A percentile compares a stretch with the other conserved stretches of the same genome.
Evolutionary conservation across 1,139 yeast genomes (phyloP).

Genomic region (Geotrichum bryndzae): DNA sequence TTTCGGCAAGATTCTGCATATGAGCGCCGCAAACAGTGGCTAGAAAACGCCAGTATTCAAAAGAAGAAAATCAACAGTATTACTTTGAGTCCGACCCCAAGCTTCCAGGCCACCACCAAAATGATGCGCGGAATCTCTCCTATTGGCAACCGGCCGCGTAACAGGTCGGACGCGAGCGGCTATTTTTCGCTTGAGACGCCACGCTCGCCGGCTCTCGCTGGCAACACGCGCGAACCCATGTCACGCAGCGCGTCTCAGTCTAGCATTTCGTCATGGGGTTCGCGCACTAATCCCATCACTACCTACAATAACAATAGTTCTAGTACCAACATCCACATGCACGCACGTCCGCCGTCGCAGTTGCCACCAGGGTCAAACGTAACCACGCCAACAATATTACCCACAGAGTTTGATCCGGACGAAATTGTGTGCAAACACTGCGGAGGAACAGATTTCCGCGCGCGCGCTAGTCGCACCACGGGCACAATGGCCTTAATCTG

Average conservation of each 20-base stretch:
- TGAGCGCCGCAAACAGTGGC: constrained; percentile 24
- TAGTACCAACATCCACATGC: background rate
- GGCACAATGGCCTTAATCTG: constrained; percentile 9
- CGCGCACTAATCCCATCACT: background rate
- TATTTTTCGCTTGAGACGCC: background rate
- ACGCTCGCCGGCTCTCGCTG: background rate
- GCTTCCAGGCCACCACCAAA: background rate
- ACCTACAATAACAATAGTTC: background rate
- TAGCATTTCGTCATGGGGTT: constrained; percentile 11
- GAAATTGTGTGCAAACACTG: constrained; percentile 10
- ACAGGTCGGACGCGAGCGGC: background rate
- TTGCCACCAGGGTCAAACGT: background rate
- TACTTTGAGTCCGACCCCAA: constrained; percentile 7
- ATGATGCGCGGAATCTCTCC: constrained; percentile 4
- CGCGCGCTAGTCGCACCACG: constrained; percentile 5
- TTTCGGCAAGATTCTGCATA: constrained; percentile 72
- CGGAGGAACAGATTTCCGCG: constrained; percentile 12
- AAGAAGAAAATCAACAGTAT: constrained; percentile 8
- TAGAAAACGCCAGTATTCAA: constrained; percentile 9
- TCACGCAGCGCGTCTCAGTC: background rate
- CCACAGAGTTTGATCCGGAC: background rate
- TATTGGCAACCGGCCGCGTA: background rate
- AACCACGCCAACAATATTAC: background rate
- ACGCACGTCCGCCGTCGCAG: background rate
- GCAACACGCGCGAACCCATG: background rate